A percentile compares a stretch with the other conserved stretches of the same genome.
Conservation (phyloP, 1,139 yeast genomes). For the Candida dubliniensis region DNA sequence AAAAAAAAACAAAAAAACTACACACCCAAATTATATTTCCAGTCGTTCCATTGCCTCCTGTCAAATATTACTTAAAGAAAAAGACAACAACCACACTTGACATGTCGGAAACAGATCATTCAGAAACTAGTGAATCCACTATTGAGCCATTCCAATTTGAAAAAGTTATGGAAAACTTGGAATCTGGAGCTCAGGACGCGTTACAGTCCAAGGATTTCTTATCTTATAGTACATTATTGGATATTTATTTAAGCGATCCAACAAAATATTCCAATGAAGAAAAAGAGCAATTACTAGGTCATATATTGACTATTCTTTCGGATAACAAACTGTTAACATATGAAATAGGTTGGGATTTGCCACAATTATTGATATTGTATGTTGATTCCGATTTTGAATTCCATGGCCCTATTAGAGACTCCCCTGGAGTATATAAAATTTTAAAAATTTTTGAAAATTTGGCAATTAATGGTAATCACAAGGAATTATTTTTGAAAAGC, state of each 20-base stretch:
- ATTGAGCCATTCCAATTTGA: conserved; percentile 24
- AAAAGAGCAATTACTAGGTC: conserved; percentile 42
- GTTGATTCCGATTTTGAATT: conserved; percentile 31
- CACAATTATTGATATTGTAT: conserved; percentile 55
- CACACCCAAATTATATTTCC: too few species aligned
- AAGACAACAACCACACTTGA: neutral
- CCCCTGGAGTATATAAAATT: conserved; percentile 38
- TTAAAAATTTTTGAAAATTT: conserved; percentile 58
- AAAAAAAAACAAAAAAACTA: too few species aligned
- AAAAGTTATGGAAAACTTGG: conserved; percentile 28
- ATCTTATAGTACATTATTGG: conserved; percentile 72
- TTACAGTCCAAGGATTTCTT: conserved; percentile 56
- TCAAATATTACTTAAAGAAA: neutral
- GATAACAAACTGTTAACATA: conserved; percentile 50
- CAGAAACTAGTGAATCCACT: conserved; percentile 25
- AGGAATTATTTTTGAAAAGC: conserved; percentile 69
- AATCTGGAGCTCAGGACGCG: conserved; percentile 39
- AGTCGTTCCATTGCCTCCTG: neutral
- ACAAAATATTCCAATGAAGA: conserved; percentile 48
- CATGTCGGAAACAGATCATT: conserved; percentile 24
- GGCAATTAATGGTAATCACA: conserved; percentile 70
- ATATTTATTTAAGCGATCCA: conserved; percentile 55
- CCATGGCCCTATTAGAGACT: conserved; percentile 23
- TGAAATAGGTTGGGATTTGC: conserved; percentile 89
- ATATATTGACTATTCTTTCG: conserved; percentile 33